These are phyloP conservation scores for Mallotus japonicus DNA, from an alignment of 441 rosid genomes.

Conservation along the genomic window DNA sequence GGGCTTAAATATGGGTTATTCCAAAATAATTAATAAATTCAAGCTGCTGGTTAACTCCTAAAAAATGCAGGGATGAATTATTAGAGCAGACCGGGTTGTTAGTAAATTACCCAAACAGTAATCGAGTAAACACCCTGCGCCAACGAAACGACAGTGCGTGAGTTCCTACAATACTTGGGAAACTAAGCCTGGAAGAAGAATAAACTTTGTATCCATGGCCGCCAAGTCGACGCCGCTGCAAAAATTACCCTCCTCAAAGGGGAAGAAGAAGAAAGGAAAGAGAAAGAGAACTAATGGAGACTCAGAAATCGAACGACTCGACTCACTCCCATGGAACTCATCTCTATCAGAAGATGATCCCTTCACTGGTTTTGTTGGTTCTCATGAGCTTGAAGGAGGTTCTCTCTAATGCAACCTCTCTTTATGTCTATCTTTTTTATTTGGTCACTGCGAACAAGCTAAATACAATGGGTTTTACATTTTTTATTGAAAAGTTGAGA, in stretches of 20 bases:
- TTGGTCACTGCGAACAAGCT: not conserved
- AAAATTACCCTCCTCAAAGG: constrained; percentile 18
- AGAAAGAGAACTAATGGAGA: constrained; percentile 43
- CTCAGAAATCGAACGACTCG: constrained; percentile 44
- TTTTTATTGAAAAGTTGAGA: not conserved
- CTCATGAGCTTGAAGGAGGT: constrained; percentile 90
- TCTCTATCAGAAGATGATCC: constrained; percentile 51
- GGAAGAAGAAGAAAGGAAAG: constrained; percentile 25
- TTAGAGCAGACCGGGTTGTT: no score
- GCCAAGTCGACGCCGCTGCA: constrained; percentile 21
- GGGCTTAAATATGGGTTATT: no score
- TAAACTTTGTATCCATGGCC: constrained; percentile 30
- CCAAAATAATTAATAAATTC: no score
- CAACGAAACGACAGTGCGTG: no score
- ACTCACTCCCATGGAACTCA: constrained; percentile 61
- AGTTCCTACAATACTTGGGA: no score
- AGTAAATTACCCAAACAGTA: no score
- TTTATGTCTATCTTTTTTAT: not conserved
- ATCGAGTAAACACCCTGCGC: no score
- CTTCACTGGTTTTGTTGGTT: constrained; percentile 56
- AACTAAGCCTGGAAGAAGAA: no score
- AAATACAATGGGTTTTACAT: not conserved
- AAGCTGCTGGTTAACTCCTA: no score
- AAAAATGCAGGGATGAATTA: no score
- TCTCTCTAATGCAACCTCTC: not conserved